phyloP scores from a whole-genome alignment of 306 rosid genomes.

The Datisca glomerata region DNA sequence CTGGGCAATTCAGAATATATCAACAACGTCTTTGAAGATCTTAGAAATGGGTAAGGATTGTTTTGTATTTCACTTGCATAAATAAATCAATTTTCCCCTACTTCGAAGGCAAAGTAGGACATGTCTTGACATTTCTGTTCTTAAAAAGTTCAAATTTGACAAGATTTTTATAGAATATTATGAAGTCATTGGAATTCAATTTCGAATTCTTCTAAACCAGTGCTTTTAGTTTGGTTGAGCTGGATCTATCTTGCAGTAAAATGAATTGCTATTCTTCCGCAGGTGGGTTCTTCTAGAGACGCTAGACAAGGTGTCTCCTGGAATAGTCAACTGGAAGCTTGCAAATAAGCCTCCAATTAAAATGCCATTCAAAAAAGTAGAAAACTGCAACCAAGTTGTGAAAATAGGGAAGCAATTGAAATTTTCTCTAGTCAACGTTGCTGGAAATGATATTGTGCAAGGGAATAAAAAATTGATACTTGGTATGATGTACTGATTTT shows the following conservation, averaged over 20 bases:
- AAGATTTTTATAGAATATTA: too few species aligned
- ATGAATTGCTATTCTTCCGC: slow-evolving; percentile 9
- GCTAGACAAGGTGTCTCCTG: slow-evolving; percentile 81
- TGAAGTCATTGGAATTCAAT: too few species aligned
- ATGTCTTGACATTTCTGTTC: too few species aligned
- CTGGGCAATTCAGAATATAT: slow-evolving; percentile 65
- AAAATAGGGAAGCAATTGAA: slow-evolving; percentile 83
- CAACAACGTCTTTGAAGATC: slow-evolving; percentile 94
- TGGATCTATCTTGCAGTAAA: not conserved
- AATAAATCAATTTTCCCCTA: too few species aligned
- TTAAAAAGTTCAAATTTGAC: too few species aligned
- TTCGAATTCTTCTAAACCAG: too few species aligned
- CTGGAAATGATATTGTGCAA: slow-evolving; percentile 96
- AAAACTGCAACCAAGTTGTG: slow-evolving; percentile 93
- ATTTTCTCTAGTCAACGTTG: slow-evolving; percentile 87
- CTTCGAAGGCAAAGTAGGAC: too few species aligned
- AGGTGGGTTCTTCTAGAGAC: slow-evolving; percentile 93
- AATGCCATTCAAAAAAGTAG: slow-evolving; percentile 98
- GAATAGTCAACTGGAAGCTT: slow-evolving; percentile 89
- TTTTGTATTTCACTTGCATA: too few species aligned
- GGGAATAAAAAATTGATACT: slow-evolving; percentile 85
- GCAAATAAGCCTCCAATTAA: slow-evolving; percentile 94
- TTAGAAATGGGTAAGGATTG: slow-evolving; percentile 77
- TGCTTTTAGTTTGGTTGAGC: not conserved
- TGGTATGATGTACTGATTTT: too few species aligned